A percentile compares a stretch with the other conserved stretches of the same genome.
Evolutionary conservation across 1,284 basidiomycete species (phyloP).

Genomic region (Microbotryum saponariae): DNA sequence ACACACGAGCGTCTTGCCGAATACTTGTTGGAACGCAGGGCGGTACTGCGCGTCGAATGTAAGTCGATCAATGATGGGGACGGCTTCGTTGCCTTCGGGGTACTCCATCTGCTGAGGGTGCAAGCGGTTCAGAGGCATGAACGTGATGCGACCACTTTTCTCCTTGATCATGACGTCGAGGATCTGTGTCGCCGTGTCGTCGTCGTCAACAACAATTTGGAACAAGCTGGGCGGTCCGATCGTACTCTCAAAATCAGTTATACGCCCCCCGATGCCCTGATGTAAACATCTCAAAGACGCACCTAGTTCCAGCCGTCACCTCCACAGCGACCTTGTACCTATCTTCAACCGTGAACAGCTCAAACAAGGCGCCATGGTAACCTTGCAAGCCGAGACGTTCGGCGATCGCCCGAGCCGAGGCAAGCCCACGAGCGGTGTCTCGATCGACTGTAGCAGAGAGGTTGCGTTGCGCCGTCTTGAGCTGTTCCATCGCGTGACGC

Average conservation of each 20-base stretch:
- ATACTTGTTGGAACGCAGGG: constrained; percentile 95
- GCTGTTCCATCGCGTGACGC: constrained; percentile 66
- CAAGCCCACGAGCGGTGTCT: constrained; percentile 62
- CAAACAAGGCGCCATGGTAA: constrained; percentile 89
- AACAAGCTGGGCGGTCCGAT: constrained; percentile 59
- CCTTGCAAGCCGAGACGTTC: constrained; percentile 60
- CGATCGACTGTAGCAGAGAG: constrained; percentile 92
- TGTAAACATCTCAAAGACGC: constrained; percentile 15
- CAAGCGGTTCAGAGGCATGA: constrained; percentile 97
- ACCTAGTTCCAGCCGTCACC: constrained; percentile 89
- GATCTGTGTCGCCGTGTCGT: constrained; percentile 78
- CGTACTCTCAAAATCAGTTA: neutral
- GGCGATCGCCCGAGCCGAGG: constrained; percentile 73
- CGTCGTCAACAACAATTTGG: constrained; percentile 94
- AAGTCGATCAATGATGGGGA: constrained; percentile 68
- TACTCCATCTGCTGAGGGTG: constrained; percentile 58
- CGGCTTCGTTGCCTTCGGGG: constrained; percentile 75
- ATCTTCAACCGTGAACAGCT: constrained; percentile 84
- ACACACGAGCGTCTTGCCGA: constrained; percentile 94
- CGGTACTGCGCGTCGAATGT: constrained; percentile 62
- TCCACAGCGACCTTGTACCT: constrained; percentile 92
- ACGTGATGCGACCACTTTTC: constrained; percentile 87
- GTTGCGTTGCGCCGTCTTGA: constrained; percentile 67
- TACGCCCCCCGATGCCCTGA: neutral
- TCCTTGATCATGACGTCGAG: constrained; percentile 89